Evolutionary conservation across 108 stramenopile species (phyloP).

Genomic region (Conticribra weissflogii): DNA sequence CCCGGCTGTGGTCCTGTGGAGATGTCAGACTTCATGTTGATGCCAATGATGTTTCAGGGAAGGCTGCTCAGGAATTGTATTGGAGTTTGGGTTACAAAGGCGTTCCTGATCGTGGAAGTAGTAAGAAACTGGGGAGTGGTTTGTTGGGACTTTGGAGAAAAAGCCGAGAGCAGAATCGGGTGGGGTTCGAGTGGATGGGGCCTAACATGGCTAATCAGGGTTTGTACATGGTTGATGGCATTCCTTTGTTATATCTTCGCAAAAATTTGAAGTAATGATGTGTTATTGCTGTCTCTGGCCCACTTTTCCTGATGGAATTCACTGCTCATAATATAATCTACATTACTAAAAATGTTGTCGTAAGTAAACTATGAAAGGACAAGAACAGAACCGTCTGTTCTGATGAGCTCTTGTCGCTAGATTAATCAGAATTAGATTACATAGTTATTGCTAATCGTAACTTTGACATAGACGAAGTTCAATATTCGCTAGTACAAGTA

Average conservation of each 20-base stretch:
- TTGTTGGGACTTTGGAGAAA: too few relatives aligned
- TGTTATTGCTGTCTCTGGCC: background rate
- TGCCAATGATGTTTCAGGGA: conserved; percentile 58
- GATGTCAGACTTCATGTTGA: conserved; percentile 69
- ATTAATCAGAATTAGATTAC: too few relatives aligned
- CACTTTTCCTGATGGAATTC: background rate
- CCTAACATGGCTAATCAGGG: conserved; percentile 44
- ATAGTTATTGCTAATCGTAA: too few relatives aligned
- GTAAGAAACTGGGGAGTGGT: background rate
- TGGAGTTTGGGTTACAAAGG: conserved; percentile 56
- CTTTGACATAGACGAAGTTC: too few relatives aligned
- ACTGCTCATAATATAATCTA: background rate
- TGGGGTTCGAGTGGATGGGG: conserved; percentile 53
- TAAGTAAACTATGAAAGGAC: too few relatives aligned
- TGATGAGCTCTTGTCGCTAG: too few relatives aligned
- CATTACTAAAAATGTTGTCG: background rate
- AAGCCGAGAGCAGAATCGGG: conserved; percentile 2
- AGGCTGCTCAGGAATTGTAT: conserved; percentile 58
- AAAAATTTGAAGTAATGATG: conserved; percentile 19
- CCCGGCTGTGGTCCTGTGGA: conserved; percentile 57
- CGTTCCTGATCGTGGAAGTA: conserved; percentile 35
- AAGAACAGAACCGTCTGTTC: too few relatives aligned
- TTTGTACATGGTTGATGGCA: conserved; percentile 62
- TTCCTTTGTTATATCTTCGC: conserved; percentile 51
- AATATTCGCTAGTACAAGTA: too few relatives aligned